Conservation (phyloP, 345 rosid species). For the Eucalyptus tenuipes region DNA sequence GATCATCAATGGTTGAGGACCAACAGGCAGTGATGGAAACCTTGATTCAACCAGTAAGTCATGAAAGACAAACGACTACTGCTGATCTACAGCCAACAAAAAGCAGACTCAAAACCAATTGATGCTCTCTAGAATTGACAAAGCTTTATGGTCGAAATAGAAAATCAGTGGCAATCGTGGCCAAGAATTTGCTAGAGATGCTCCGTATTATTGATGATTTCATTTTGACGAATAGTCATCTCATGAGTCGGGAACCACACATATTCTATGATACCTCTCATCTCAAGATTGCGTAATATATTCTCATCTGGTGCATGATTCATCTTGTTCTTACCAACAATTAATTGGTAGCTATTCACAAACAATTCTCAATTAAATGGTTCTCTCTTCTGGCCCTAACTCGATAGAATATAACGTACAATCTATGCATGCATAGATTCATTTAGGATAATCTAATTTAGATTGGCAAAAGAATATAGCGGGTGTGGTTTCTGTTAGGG, state of each 20-base stretch:
- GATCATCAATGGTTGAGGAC: background rate
- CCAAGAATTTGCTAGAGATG: background rate
- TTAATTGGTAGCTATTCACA: background rate
- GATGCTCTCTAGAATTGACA: background rate
- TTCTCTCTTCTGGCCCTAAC: background rate
- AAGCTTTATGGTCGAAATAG: background rate
- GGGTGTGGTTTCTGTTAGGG: background rate
- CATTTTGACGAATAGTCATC: background rate
- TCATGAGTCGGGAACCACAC: background rate
- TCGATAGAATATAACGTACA: background rate
- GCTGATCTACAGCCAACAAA: background rate
- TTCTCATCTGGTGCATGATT: background rate
- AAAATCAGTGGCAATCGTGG: background rate
- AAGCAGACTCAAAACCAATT: background rate
- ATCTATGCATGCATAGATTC: background rate
- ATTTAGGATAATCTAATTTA: background rate
- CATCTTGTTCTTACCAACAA: background rate
- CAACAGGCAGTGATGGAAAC: background rate
- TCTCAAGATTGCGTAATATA: background rate
- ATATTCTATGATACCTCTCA: background rate
- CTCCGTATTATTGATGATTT: background rate
- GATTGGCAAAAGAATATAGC: background rate
- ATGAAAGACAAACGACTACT: background rate
- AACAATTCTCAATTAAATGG: background rate
- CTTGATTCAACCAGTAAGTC: background rate